These are phyloP conservation scores for Tilletia caries DNA, from an alignment of 1,284 basidiomycete species.

Conservation along the genomic window DNA sequence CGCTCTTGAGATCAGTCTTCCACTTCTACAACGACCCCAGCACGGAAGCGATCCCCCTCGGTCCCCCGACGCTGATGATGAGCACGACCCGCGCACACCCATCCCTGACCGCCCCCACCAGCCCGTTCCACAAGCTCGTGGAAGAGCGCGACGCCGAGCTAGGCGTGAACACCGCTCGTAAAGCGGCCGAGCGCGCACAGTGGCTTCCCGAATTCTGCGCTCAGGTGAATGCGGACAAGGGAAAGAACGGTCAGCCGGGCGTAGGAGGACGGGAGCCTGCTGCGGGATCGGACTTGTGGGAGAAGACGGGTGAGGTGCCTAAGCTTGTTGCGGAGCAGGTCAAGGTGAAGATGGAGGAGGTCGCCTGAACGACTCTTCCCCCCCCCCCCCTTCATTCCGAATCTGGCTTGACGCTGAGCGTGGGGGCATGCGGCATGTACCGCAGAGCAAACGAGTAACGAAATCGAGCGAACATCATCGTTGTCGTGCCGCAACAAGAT, in stretches of 20 bases:
- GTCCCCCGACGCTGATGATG: conserved; percentile 31
- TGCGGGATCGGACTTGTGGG: conserved; percentile 26
- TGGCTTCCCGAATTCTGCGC: conserved; percentile 1
- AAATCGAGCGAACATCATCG: too few species aligned
- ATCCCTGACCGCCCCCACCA: background rate
- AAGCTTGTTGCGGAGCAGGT: conserved; percentile 18
- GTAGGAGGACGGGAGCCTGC: background rate
- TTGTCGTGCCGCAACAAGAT: too few species aligned
- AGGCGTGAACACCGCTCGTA: conserved; percentile 24
- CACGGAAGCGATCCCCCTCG: conserved; percentile 16
- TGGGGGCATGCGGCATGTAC: too few species aligned
- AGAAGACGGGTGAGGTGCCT: conserved; percentile 19
- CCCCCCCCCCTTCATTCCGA: too few species aligned
- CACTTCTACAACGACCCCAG: conserved; percentile 5
- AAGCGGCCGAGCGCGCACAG: conserved; percentile 21
- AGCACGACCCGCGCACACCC: conserved; percentile 16
- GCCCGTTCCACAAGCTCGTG: conserved; percentile 15
- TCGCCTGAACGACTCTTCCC: background rate
- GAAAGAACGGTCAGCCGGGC: background rate
- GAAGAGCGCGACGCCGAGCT: conserved; percentile 18
- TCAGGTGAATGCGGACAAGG: conserved; percentile 16
- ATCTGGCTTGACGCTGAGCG: too few species aligned
- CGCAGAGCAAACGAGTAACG: too few species aligned
- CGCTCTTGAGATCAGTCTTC: too few species aligned
- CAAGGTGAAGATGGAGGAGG: background rate